Conservation (phyloP, 805 yeast genomes). For the Candida coquimbonensis region DNA sequence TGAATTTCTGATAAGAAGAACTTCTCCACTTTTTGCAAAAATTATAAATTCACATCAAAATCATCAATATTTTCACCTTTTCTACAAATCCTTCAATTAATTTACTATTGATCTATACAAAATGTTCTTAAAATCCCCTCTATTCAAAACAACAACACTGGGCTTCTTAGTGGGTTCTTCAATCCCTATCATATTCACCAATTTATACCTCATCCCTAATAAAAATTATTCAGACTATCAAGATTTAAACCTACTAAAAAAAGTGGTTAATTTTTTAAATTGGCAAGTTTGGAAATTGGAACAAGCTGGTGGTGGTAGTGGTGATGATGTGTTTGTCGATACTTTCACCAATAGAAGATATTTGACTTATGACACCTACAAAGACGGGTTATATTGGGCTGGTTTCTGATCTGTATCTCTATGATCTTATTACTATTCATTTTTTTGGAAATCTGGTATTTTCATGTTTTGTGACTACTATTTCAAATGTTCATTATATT, state of each 20-base stretch:
- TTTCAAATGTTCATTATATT: background rate
- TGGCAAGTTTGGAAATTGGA: slow-evolving; percentile 16
- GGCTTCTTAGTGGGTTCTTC: slow-evolving; percentile 21
- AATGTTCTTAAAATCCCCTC: slow-evolving; percentile 3
- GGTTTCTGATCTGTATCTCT: slow-evolving; percentile 15
- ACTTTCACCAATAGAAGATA: slow-evolving; percentile 5
- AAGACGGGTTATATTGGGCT: slow-evolving; percentile 26
- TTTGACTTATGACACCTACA: slow-evolving; percentile 14
- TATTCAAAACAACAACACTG: slow-evolving; percentile 16
- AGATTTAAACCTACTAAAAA: slow-evolving; percentile 18
- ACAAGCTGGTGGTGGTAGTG: background rate
- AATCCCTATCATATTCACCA: slow-evolving; percentile 18
- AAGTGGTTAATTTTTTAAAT: slow-evolving; percentile 16
- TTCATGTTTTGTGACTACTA: too few species aligned
- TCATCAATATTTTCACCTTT: too few species aligned
- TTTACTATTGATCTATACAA: background rate
- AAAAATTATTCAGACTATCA: slow-evolving; percentile 13
- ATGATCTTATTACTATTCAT: too few species aligned
- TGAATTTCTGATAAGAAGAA: too few species aligned
- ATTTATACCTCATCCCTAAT: slow-evolving; percentile 15
- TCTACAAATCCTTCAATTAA: background rate
- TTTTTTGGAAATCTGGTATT: too few species aligned
- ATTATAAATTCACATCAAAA: too few species aligned
- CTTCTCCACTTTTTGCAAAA: too few species aligned
- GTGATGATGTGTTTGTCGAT: slow-evolving; percentile 2